Conservation (phyloP, 139 green algal species). For the Limnomonas spitsbergensis region DNA sequence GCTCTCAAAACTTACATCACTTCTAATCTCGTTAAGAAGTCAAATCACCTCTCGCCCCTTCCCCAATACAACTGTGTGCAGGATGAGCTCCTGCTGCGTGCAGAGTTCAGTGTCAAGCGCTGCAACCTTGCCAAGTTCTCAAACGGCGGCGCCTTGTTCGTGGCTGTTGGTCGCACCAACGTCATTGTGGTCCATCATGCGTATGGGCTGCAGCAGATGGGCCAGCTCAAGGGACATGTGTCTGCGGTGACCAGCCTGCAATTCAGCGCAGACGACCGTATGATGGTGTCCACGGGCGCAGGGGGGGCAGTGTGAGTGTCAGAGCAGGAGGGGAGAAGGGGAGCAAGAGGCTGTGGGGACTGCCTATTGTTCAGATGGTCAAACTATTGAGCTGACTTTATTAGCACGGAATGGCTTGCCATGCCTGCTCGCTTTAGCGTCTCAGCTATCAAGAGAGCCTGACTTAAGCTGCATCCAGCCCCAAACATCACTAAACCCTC, state of each 20-base stretch:
- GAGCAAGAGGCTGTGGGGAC: too few relatives aligned
- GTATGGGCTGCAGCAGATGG: slow-evolving; percentile 21
- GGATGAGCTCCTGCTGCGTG: slow-evolving; percentile 34
- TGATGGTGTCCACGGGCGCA: slow-evolving; percentile 46
- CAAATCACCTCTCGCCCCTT: too few relatives aligned
- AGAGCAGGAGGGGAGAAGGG: too few relatives aligned
- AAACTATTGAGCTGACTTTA: too few relatives aligned
- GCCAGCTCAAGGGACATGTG: slow-evolving; percentile 45
- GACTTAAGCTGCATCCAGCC: too few relatives aligned
- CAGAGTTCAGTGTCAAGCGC: slow-evolving; percentile 43
- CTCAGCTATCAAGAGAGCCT: too few relatives aligned
- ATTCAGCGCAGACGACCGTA: slow-evolving; percentile 41
- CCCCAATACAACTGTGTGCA: too few relatives aligned
- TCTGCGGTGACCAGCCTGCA: slow-evolving; percentile 35
- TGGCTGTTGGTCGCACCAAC: slow-evolving; percentile 47
- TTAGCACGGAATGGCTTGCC: too few relatives aligned
- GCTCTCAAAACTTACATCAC: too few relatives aligned
- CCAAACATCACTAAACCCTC: too few relatives aligned
- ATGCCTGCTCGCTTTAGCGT: not conserved
- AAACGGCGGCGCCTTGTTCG: slow-evolving; percentile 47
- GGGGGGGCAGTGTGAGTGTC: slow-evolving; percentile 44
- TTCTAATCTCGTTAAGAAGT: too few relatives aligned
- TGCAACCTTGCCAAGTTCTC: slow-evolving; percentile 46
- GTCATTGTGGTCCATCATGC: slow-evolving; percentile 35
- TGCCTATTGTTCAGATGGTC: too few relatives aligned